These are phyloP conservation scores for Akanthomyces uredinophilus DNA, from an alignment of 2,329 filamentous ascomycete species.

Conservation along the genomic window DNA sequence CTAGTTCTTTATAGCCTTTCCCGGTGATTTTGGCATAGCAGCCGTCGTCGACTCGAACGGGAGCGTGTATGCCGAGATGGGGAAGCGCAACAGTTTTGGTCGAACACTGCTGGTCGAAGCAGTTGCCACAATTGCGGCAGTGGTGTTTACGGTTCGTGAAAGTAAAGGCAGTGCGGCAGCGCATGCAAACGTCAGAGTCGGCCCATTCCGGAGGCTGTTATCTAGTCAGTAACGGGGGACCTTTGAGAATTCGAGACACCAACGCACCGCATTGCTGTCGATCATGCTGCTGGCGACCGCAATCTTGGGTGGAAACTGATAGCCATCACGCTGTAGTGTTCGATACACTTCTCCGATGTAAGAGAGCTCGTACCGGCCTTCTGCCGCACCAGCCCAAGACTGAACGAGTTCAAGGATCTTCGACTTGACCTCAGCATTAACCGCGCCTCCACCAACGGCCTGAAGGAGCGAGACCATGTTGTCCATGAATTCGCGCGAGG, in stretches of 20 bases:
- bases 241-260: too few relatives aligned
- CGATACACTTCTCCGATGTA: slow-evolving; percentile 89
- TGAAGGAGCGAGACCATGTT: slow-evolving; percentile 88
- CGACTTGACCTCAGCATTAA: slow-evolving; percentile 78
- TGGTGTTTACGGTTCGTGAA: slow-evolving; percentile 99
- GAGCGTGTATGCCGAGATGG: slow-evolving; percentile 84
- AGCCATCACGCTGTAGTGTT: slow-evolving; percentile 76
- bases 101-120: slow-evolving; percentile 94
- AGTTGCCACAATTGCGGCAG: slow-evolving; percentile 95
- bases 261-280: slow-evolving; percentile 77
- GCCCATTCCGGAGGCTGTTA: slow-evolving; percentile 87
- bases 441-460: slow-evolving; percentile 64
- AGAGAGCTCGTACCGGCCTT: slow-evolving; percentile 72
- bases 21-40: slow-evolving; percentile 87
- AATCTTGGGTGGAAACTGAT: slow-evolving; percentile 79
- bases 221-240: background rate
- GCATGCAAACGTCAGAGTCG: slow-evolving; percentile 98
- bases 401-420: slow-evolving; percentile 95
- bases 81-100: slow-evolving; percentile 82
- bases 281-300: slow-evolving; percentile 95
- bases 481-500: slow-evolving; percentile 97
- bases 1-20: slow-evolving; percentile 43
- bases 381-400: slow-evolving; percentile 84
- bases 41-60: slow-evolving; percentile 92
- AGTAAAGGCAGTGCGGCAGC: slow-evolving; percentile 89